Evolutionary conservation across 176 grass and related monocot genomes (phyloP).

Genomic region (Saccharum spontaneum): DNA sequence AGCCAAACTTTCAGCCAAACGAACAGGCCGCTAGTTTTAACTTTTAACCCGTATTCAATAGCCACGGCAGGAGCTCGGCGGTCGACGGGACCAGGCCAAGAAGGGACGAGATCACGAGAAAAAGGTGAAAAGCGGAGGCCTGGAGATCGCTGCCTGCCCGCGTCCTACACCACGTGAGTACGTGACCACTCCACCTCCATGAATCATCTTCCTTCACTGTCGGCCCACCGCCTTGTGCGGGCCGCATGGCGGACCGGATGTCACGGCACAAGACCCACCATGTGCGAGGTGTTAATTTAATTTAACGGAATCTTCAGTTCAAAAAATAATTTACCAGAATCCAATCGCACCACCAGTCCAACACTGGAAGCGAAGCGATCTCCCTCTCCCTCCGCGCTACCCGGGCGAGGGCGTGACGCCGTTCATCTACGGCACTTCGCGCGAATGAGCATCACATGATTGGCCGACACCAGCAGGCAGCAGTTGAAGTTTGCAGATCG

Average conservation of each 20-base stretch:
- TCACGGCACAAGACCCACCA: background rate
- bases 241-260: background rate
- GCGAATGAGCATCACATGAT: background rate
- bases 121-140: slow-evolving; percentile 6
- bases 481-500: background rate
- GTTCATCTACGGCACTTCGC: background rate
- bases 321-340: background rate
- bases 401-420: background rate
- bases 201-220: background rate
- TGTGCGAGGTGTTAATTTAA: slow-evolving; percentile 12
- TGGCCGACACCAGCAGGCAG: background rate
- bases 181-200: background rate
- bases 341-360: background rate
- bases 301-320: background rate
- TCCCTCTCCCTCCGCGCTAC: background rate
- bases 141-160: background rate
- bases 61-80: background rate
- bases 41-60: too few relatives aligned
- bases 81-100: background rate
- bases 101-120: background rate
- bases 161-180: background rate
- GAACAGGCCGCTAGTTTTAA: too few relatives aligned
- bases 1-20: too few relatives aligned
- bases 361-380: background rate
- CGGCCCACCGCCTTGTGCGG: background rate